Conservation (phyloP, 1,284 basidiomycete species). For the Trichosporon sp. region DNA sequence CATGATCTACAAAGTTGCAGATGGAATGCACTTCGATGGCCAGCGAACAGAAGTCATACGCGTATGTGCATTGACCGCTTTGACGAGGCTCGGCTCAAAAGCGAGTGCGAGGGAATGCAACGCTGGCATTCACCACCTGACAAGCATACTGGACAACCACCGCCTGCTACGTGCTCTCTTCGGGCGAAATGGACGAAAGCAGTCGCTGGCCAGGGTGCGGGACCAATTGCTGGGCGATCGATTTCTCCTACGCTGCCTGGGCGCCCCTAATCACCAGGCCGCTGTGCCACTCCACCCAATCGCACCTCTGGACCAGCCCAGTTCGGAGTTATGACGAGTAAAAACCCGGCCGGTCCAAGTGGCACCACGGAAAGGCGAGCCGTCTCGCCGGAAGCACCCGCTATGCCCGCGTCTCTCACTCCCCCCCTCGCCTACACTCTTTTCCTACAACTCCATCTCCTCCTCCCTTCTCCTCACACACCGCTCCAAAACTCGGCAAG, state of each 20-base stretch:
- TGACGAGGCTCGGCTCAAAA: no score
- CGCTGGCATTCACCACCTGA: not conserved
- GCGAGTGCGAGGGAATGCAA: not conserved
- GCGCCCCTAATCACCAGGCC: not conserved
- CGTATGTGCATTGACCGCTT: no score
- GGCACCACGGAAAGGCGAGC: not conserved
- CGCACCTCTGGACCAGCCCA: not conserved
- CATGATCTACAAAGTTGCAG: not conserved
- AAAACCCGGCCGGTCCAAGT: conserved; percentile 9
- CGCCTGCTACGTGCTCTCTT: not conserved
- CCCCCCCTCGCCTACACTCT: not conserved
- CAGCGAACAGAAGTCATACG: no score
- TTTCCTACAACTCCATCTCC: conserved; percentile 12
- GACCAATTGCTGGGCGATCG: not conserved
- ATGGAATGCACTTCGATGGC: no score
- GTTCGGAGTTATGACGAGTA: not conserved
- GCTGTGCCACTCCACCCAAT: not conserved
- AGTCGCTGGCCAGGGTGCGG: not conserved
- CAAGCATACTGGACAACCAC: not conserved
- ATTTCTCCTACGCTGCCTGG: conserved; percentile 1
- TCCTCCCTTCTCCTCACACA: conserved; percentile 10
- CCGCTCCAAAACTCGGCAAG: conserved; percentile 21
- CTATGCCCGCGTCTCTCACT: not conserved
- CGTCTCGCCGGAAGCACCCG: conserved; percentile 3
- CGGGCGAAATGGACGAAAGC: not conserved